Evolutionary conservation across 2,329 filamentous ascomycete genomes (phyloP).

Genomic region (Diaporthe ampelina): DNA sequence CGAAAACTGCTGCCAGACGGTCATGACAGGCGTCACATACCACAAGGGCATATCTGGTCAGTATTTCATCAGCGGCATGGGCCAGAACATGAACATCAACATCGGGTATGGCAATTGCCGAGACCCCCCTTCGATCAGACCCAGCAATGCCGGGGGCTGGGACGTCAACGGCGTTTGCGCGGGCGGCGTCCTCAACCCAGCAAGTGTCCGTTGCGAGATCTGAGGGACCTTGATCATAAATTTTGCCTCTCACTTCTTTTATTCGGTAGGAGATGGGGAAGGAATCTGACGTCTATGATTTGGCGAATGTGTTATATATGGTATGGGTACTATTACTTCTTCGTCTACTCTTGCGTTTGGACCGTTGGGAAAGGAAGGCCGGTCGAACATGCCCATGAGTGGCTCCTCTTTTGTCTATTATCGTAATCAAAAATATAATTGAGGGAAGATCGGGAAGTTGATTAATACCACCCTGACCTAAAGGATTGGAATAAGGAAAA

Average conservation of each 20-base stretch:
- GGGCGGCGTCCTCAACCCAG: conserved; percentile 17
- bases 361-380: neutral
- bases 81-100: conserved; percentile 22
- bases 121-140: conserved; percentile 3
- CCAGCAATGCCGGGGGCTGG: conserved; percentile 7
- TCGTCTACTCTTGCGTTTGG: neutral
- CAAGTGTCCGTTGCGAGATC: neutral
- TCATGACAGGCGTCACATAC: neutral
- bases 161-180: conserved; percentile 30
- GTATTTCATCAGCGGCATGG: conserved; percentile 21
- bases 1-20: conserved; percentile 34
- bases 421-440: neutral
- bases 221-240: neutral
- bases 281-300: too few species aligned
- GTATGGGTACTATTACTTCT: neutral
- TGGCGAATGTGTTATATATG: too few species aligned
- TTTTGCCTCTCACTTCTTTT: neutral
- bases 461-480: neutral
- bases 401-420: neutral
- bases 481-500: neutral
- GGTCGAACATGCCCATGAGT: neutral
- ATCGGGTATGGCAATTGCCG: conserved; percentile 33
- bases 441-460: too few species aligned
- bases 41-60: conserved; percentile 36
- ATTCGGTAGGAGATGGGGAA: neutral